These are phyloP conservation scores for Metschnikowia rubicola DNA, from an alignment of 805 yeast genomes.

Conservation along the genomic window DNA sequence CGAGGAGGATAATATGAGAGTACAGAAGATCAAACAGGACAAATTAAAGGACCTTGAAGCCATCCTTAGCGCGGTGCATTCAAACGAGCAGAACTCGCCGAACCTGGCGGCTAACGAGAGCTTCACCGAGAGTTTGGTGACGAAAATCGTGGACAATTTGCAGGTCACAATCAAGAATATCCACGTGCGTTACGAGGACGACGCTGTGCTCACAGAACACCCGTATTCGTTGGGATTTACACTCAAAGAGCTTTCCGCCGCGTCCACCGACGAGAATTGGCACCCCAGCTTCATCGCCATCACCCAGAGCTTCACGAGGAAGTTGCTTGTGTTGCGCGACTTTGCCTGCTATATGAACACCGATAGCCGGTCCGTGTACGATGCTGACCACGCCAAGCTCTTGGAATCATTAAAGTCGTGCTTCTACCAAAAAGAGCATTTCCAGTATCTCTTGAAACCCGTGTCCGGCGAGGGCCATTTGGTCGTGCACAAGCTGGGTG, in stretches of 20 bases:
- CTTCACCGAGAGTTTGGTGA: conserved; percentile 80
- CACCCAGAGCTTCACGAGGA: conserved; percentile 63
- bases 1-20: conserved; percentile 58
- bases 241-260: conserved; percentile 82
- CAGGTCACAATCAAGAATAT: conserved; percentile 89
- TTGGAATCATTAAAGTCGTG: conserved; percentile 46
- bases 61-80: conserved; percentile 46
- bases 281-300: conserved; percentile 77
- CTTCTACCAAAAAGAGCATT: conserved; percentile 27
- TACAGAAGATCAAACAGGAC: conserved; percentile 58
- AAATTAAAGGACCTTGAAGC: conserved; percentile 67
- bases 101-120: conserved; percentile 49
- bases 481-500: conserved; percentile 73
- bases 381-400: conserved; percentile 47
- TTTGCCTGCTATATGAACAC: conserved; percentile 85
- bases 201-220: conserved; percentile 58
- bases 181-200: conserved; percentile 90
- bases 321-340: conserved; percentile 69
- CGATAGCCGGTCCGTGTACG: conserved; percentile 46
- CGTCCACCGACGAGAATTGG: conserved; percentile 86
- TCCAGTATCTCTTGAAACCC: conserved; percentile 72
- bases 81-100: conserved; percentile 13
- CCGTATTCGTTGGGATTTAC: conserved; percentile 86
- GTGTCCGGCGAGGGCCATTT: conserved; percentile 86
- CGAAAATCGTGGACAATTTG: conserved; percentile 88